Evolutionary conservation across 441 rosid species (phyloP).

Genomic region (Gossypium gossypioides): DNA sequence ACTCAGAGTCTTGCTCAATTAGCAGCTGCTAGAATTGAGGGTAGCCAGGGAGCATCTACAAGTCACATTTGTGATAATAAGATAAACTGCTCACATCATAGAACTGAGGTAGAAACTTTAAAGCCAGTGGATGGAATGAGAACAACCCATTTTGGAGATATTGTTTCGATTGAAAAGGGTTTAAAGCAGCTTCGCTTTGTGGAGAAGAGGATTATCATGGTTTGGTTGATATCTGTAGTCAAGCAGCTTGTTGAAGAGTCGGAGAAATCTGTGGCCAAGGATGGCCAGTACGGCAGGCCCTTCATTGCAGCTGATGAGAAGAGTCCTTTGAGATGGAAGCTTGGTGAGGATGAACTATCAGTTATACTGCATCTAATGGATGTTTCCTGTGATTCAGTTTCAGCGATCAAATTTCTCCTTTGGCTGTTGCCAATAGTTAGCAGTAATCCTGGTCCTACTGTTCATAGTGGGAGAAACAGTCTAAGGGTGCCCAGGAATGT

Average conservation of each 20-base stretch:
- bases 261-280: constrained; percentile 52
- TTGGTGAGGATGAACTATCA: constrained; percentile 88
- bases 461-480: constrained; percentile 67
- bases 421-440: constrained; percentile 85
- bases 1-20: constrained; percentile 86
- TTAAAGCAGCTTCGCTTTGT: constrained; percentile 68
- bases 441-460: constrained; percentile 47
- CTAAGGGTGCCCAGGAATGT: constrained; percentile 46
- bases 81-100: constrained; percentile 61
- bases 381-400: constrained; percentile 65
- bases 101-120: constrained; percentile 38
- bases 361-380: constrained; percentile 69
- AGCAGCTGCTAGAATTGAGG: constrained; percentile 93
- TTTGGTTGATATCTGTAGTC: constrained; percentile 69
- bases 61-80: constrained; percentile 90
- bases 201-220: constrained; percentile 66
- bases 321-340: constrained; percentile 63
- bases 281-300: constrained; percentile 51
- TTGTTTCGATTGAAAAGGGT: constrained; percentile 65
- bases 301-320: constrained; percentile 57
- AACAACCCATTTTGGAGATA: constrained; percentile 41
- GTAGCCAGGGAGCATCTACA: constrained; percentile 97
- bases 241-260: constrained; percentile 77
- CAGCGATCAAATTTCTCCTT: constrained; percentile 66
- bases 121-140: constrained; percentile 49